These are phyloP conservation scores for Macrolepiota albuminosa DNA, from an alignment of 768 basidiomycete species.

Conservation along the genomic window DNA sequence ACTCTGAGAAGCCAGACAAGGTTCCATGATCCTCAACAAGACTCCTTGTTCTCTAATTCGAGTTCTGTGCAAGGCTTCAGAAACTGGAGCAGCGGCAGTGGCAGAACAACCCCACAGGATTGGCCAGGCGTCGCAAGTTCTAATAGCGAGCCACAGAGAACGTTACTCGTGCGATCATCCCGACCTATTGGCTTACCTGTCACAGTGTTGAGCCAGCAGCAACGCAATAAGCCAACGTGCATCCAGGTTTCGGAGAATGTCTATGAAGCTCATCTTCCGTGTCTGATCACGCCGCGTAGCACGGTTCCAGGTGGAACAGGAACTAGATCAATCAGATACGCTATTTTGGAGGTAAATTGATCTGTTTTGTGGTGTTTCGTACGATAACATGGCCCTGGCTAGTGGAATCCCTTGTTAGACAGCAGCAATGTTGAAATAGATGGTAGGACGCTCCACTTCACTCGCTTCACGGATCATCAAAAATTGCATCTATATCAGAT, in stretches of 20 bases:
- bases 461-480: slow-evolving; percentile 1
- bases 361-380: slow-evolving; percentile 4
- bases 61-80: slow-evolving; percentile 75
- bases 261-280: slow-evolving; percentile 72
- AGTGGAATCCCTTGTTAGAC: slow-evolving; percentile 88
- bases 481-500: slow-evolving; percentile 38
- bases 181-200: slow-evolving; percentile 54
- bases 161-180: slow-evolving; percentile 61
- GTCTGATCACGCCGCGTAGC: slow-evolving; percentile 74
- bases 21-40: slow-evolving; percentile 88
- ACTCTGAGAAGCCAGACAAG: slow-evolving; percentile 77
- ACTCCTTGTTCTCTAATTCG: slow-evolving; percentile 81
- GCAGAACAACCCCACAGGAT: slow-evolving; percentile 46
- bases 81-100: slow-evolving; percentile 63
- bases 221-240: slow-evolving; percentile 32
- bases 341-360: slow-evolving; percentile 66
- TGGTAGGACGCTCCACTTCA: slow-evolving; percentile 35
- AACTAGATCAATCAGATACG: slow-evolving; percentile 77
- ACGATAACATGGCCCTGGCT: slow-evolving; percentile 9
- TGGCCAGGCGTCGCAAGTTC: slow-evolving; percentile 19
- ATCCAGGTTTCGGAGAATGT: slow-evolving; percentile 53
- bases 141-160: slow-evolving; percentile 28
- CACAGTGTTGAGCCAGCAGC: slow-evolving; percentile 23
- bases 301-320: slow-evolving; percentile 52
- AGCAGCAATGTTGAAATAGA: slow-evolving; percentile 85